Evolutionary conservation across 2,329 filamentous ascomycete species (phyloP).

Genomic region (Elsinoe necatrix): DNA sequence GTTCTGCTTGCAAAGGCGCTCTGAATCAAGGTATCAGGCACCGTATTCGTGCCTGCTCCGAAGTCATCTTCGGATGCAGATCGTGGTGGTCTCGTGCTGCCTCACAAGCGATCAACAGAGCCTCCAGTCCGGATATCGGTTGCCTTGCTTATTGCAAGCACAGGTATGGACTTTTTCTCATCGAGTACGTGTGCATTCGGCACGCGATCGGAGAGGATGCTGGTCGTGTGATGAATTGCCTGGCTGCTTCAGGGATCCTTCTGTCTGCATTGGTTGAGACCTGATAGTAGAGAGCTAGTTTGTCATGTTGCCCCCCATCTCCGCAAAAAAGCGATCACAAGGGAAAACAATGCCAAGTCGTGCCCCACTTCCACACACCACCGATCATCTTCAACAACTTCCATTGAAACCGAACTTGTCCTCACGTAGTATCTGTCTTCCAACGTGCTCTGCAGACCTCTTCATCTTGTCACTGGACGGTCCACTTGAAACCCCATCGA

Average conservation of each 20-base stretch:
- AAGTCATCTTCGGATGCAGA: conserved; percentile 12
- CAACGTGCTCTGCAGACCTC: neutral
- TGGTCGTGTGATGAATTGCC: neutral
- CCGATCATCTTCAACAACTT: neutral
- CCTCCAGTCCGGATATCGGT: neutral
- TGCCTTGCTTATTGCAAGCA: conserved; percentile 10
- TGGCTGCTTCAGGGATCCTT: neutral
- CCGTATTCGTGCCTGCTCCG: neutral
- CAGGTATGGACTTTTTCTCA: conserved; percentile 15
- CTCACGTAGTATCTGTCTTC: neutral
- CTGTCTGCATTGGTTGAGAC: no score
- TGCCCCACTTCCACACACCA: neutral
- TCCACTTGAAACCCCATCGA: neutral
- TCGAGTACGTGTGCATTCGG: conserved; percentile 6
- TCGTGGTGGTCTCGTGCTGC: neutral
- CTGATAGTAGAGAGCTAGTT: no score
- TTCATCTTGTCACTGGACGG: conserved; percentile 1
- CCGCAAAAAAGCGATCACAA: neutral
- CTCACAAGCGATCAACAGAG: neutral
- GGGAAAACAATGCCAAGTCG: neutral
- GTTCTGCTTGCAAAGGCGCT: neutral
- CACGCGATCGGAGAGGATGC: conserved; percentile 15
- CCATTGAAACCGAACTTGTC: neutral
- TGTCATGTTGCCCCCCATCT: neutral
- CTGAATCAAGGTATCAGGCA: neutral